Evolutionary conservation across 352 stramenopile genomes (phyloP), one percentile per base, ranked within the genome.

Genomic region (Phytopythium delawarense): DNA sequence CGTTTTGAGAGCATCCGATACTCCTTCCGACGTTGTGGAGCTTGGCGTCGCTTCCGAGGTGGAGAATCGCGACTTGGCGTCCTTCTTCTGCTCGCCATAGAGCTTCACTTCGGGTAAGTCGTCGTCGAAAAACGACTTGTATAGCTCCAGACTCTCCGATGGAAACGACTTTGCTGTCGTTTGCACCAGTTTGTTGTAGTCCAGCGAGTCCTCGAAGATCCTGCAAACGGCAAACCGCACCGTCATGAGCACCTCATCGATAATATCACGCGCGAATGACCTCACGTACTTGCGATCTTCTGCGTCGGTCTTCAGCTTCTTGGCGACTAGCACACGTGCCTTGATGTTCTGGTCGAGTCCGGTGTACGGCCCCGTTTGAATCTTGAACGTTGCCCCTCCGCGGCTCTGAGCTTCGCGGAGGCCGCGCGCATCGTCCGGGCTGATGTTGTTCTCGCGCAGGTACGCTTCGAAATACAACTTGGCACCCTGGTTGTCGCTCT

Each of bases 401-500:
- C 87, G 83, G 25, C 75, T 66, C 68, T 93, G 84, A 0, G 79
- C 81, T 28, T 96, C 83, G 13, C 72, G 74, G 44, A 96, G 70
- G 8, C 72, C 71, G 15, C 70, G 70, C 9, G 80, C 77, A 57
- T 96, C 83, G 53, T 92, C 80, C 30, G 75, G 63, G 46, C 77
- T 87, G 46, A 96, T 87, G 40, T 79, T 83, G 62, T 90, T 87
- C 37, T 94, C 84, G 4, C 80, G 78, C 61, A 92, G 61, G 35
- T 96, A 94, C 20, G 79, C 72, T 52, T 94, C 78, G 28, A 96
- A 96, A 64, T 88, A 92, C 64, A 78, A 83, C 39, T 87, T 88
- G 6, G 89, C 78, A 49, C 70, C 88, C 39, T 96, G 83, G 57
- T 74, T 93, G 34, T 94, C 87, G 39, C 63, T 90, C 64, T 93